Conservation (phyloP, 257 asterid species). For the Nicotiana noctiflora region DNA sequence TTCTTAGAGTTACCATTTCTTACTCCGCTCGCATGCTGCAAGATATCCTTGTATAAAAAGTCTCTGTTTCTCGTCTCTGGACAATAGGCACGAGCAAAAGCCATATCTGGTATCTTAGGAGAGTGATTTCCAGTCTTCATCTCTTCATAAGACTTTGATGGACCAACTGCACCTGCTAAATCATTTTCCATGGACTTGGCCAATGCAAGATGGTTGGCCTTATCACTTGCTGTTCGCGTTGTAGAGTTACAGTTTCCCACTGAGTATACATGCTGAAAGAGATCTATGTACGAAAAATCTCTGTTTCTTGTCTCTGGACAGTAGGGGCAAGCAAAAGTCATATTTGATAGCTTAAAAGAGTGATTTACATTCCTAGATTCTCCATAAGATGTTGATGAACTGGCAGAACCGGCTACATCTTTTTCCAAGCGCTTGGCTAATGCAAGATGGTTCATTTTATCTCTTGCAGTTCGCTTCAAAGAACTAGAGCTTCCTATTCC, state of each 20-base stretch:
- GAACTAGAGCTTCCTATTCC: constrained; percentile 47
- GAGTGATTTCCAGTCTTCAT: constrained; percentile 51
- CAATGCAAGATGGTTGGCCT: constrained; percentile 63
- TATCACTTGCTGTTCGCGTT: constrained; percentile 50
- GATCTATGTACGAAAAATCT: constrained; percentile 44
- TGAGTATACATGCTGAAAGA: constrained; percentile 62
- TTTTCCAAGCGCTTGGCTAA: constrained; percentile 59
- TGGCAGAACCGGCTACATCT: constrained; percentile 29
- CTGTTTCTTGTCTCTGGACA: constrained; percentile 57
- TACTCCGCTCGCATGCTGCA: constrained; percentile 68
- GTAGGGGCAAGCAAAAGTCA: constrained; percentile 60
- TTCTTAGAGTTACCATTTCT: constrained; percentile 44
- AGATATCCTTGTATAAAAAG: constrained; percentile 48
- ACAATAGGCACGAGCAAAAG: constrained; percentile 73
- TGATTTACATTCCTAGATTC: constrained; percentile 50
- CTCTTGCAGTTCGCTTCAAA: constrained; percentile 40
- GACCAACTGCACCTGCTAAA: constrained; percentile 29
- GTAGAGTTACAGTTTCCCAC: constrained; percentile 43
- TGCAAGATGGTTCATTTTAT: constrained; percentile 64
- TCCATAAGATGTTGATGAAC: constrained; percentile 33
- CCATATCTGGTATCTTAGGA: constrained; percentile 44
- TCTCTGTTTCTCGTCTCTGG: constrained; percentile 49
- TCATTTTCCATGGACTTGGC: constrained; percentile 58
- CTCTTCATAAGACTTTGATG: constrained; percentile 33
- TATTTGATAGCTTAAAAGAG: constrained; percentile 41